A percentile compares a stretch with the other conserved stretches of the same genome.
These are phyloP conservation scores for Populus hybrid DNA, from an alignment of 441 rosid species.

Conservation along the genomic window DNA sequence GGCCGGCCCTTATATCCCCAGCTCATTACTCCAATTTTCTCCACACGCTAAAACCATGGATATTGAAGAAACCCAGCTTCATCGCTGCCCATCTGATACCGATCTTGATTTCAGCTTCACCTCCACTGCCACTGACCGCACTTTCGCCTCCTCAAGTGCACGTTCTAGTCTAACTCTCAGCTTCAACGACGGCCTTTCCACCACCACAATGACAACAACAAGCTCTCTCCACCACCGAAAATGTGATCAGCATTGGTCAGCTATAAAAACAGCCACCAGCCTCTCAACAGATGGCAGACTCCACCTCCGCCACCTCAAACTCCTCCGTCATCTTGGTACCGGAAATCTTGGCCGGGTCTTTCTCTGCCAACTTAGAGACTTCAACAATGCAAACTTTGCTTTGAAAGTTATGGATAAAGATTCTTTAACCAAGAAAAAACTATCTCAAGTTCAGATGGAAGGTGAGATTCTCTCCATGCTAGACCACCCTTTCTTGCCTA, in stretches of 20 bases:
- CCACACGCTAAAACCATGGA: neutral
- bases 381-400: constrained; percentile 41
- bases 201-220: neutral
- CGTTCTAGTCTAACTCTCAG: constrained; percentile 1
- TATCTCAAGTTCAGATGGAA: constrained; percentile 81
- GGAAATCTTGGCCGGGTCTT: constrained; percentile 93
- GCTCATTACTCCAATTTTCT: neutral
- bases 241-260: neutral
- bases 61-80: neutral
- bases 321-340: constrained; percentile 73
- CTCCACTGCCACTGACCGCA: neutral
- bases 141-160: neutral
- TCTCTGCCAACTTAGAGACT: constrained; percentile 55
- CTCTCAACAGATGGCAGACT: constrained; percentile 20
- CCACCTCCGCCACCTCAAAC: constrained; percentile 69
- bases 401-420: constrained; percentile 94
- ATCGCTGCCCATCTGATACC: neutral
- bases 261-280: neutral
- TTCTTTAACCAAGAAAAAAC: constrained; percentile 73
- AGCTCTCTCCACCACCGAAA: neutral
- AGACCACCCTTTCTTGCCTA: constrained; percentile 87
- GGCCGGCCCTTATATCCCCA: neutral
- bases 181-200: constrained; percentile 1
- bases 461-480: constrained; percentile 73
- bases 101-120: constrained; percentile 2